Evolutionary conservation across 129 eudicot species (phyloP).

Genomic region (Chrysanthemum seticuspe): DNA sequence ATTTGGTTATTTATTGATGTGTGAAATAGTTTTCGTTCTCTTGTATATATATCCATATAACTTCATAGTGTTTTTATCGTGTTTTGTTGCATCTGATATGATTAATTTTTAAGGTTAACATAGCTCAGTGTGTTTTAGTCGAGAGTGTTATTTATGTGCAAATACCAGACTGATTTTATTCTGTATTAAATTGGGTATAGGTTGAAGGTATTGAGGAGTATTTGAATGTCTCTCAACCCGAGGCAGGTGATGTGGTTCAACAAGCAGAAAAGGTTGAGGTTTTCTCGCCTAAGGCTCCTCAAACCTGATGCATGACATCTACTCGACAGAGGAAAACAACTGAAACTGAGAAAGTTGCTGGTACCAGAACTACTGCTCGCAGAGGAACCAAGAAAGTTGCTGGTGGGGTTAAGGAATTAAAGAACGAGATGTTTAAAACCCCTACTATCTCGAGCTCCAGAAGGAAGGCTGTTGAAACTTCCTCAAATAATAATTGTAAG

Average conservation of each 20-base stretch:
- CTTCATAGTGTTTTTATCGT: no score
- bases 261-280: slow-evolving; percentile 33
- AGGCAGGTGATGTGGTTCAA: slow-evolving; percentile 29
- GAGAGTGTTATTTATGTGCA: neutral
- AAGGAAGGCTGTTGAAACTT: slow-evolving; percentile 35
- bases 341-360: slow-evolving; percentile 24
- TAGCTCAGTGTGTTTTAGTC: no score
- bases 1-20: no score
- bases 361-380: slow-evolving; percentile 45
- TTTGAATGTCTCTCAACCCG: slow-evolving; percentile 21
- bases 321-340: slow-evolving; percentile 26
- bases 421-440: slow-evolving; percentile 23
- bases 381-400: slow-evolving; percentile 25
- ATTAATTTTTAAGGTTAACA: no score
- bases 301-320: slow-evolving; percentile 36
- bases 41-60: no score
- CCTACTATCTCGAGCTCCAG: slow-evolving; percentile 31
- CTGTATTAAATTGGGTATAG: slow-evolving; percentile 30
- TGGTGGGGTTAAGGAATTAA: slow-evolving; percentile 31
- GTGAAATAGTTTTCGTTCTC: no score
- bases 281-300: slow-evolving; percentile 33
- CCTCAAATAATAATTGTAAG: neutral
- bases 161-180: neutral
- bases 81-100: no score
- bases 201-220: slow-evolving; percentile 70